Evolutionary conservation across 2,329 filamentous ascomycete species (phyloP).

Genomic region (Claviceps pusilla): DNA sequence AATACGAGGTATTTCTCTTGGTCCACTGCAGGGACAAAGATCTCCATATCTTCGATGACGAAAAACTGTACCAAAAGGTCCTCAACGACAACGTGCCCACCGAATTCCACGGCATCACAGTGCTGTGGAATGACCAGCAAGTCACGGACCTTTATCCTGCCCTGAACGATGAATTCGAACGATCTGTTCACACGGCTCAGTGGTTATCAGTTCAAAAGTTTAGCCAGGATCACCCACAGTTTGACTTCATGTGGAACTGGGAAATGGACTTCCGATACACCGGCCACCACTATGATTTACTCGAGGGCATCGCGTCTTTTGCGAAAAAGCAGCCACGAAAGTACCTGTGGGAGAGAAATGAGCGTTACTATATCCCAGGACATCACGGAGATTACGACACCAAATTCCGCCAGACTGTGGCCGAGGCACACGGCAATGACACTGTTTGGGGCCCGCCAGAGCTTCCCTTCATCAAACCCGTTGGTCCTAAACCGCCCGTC

Average conservation of each 20-base stretch:
- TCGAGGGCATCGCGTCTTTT: constrained; percentile 49
- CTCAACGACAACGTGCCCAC: constrained; percentile 48
- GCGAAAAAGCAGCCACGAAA: constrained; percentile 53
- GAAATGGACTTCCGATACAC: constrained; percentile 70
- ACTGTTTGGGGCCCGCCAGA: constrained; percentile 53
- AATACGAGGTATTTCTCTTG: constrained; percentile 68
- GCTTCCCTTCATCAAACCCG: constrained; percentile 43
- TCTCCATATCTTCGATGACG: constrained; percentile 43
- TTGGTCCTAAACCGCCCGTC: constrained; percentile 49
- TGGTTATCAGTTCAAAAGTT: constrained; percentile 66
- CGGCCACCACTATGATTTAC: constrained; percentile 68
- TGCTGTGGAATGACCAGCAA: constrained; percentile 60
- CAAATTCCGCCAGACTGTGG: constrained; percentile 51
- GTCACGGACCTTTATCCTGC: constrained; percentile 66
- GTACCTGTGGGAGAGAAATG: constrained; percentile 58
- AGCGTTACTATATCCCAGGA: constrained; percentile 57
- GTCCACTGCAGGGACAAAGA: constrained; percentile 58
- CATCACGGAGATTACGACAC: constrained; percentile 51
- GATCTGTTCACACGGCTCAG: constrained; percentile 44
- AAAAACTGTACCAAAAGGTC: constrained; percentile 42
- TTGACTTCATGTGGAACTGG: constrained; percentile 77
- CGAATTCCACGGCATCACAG: constrained; percentile 55
- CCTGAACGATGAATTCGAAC: constrained; percentile 45
- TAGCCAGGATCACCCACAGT: constrained; percentile 60
- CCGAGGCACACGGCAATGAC: constrained; percentile 32